Conservation (phyloP, 495 filamentous ascomycete genomes). For the Aspergillus indologenus region DNA sequence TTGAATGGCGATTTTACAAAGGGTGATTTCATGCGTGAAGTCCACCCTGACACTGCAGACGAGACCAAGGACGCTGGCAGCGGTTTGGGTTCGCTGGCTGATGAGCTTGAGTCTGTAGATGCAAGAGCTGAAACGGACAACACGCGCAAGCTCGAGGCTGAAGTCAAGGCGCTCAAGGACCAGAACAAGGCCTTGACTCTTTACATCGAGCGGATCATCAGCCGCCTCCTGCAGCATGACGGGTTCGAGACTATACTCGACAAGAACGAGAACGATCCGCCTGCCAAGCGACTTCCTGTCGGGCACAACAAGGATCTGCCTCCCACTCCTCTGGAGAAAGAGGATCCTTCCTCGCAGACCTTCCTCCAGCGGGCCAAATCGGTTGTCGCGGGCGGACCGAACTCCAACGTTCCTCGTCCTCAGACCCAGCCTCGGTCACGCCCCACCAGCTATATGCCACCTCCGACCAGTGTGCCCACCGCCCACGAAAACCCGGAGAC, state of each 20-base stretch:
- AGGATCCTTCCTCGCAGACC: constrained; percentile 47
- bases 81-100: constrained; percentile 67
- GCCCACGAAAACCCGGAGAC: constrained; percentile 69
- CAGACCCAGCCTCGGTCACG: constrained; percentile 48
- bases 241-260: constrained; percentile 87
- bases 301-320: constrained; percentile 79
- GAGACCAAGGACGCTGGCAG: constrained; percentile 35
- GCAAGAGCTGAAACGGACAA: constrained; percentile 56
- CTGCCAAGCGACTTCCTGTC: constrained; percentile 17
- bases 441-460: constrained; percentile 60
- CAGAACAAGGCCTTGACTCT: constrained; percentile 95
- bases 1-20: constrained; percentile 90
- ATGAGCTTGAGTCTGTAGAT: constrained; percentile 72
- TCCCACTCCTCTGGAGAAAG: constrained; percentile 65
- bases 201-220: constrained; percentile 98
- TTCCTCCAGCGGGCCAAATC: constrained; percentile 81
- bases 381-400: constrained; percentile 46
- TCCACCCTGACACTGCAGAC: constrained; percentile 29
- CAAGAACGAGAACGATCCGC: constrained; percentile 57
- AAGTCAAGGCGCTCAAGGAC: constrained; percentile 79
- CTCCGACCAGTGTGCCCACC: constrained; percentile 33
- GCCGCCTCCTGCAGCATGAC: constrained; percentile 86
- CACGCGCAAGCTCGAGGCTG: constrained; percentile 66
- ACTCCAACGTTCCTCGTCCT: constrained; percentile 24
- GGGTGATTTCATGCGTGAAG: constrained; percentile 71